Evolutionary conservation across 176 grass and related monocot species (phyloP).

Genomic region (Saccharum spontaneum): DNA sequence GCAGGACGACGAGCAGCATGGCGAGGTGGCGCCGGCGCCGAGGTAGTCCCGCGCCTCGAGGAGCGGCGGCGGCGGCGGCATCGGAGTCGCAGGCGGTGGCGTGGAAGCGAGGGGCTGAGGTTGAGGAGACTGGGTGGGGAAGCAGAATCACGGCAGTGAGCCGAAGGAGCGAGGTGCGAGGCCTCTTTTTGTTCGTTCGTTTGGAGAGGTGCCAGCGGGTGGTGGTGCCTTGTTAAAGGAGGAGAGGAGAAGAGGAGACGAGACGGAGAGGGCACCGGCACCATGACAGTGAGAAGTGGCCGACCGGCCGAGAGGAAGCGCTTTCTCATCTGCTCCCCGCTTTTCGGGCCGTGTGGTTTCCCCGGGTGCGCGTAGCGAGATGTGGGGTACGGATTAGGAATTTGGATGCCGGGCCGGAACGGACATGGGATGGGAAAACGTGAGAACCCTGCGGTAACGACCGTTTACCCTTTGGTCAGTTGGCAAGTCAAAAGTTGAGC

Average conservation of each 20-base stretch:
- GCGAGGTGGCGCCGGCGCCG: constrained; percentile 17
- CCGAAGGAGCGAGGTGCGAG: no score
- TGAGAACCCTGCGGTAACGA: not conserved
- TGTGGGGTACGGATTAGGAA: not conserved
- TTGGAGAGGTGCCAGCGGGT: not conserved
- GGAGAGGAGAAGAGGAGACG: not conserved
- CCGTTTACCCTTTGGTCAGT: constrained; percentile 4
- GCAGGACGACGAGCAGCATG: constrained; percentile 15
- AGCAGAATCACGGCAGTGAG: not conserved
- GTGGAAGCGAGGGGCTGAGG: not conserved
- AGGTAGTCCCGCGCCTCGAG: constrained; percentile 60
- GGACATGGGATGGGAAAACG: not conserved
- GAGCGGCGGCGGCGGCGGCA: not conserved
- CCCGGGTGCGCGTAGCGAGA: constrained; percentile 27
- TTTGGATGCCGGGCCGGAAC: not conserved
- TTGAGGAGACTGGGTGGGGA: no score
- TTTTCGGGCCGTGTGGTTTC: constrained; percentile 21
- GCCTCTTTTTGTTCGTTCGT: no score
- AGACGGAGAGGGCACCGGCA: not conserved
- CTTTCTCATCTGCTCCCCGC: constrained; percentile 37
- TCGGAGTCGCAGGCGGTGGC: not conserved
- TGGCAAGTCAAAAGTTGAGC: not conserved
- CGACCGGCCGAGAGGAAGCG: constrained; percentile 36
- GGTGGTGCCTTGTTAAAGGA: constrained; percentile 1
- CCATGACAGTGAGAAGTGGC: constrained; percentile 37